phyloP scores from a whole-genome alignment of 768 basidiomycete genomes.

The Boletus fagicola region DNA sequence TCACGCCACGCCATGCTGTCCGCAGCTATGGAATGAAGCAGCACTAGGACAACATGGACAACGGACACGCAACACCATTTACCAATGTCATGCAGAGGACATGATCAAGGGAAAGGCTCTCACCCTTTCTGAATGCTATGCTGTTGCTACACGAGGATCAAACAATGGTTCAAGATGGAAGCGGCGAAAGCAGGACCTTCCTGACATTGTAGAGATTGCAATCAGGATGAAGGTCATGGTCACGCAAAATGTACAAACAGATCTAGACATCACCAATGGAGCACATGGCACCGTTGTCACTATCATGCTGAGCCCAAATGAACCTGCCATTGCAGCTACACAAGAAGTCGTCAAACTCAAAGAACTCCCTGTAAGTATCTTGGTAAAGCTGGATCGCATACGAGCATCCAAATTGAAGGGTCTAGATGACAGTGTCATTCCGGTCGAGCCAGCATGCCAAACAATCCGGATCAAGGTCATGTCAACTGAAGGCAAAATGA shows the following conservation, averaged over 20 bases:
- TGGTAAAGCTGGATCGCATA: background rate
- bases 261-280: conserved; percentile 42
- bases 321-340: background rate
- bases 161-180: background rate
- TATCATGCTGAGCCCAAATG: background rate
- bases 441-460: background rate
- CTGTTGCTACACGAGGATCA: background rate
- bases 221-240: conserved; percentile 43
- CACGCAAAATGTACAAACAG: conserved; percentile 39
- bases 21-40: background rate
- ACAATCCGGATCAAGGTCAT: background rate
- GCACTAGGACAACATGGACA: background rate
- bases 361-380: background rate
- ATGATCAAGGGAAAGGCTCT: background rate
- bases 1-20: background rate
- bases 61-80: background rate
- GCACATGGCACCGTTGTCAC: conserved; percentile 21
- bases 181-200: background rate
- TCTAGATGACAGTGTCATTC: background rate
- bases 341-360: background rate
- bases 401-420: background rate
- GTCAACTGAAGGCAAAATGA: background rate
- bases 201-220: conserved; percentile 20
- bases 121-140: background rate
- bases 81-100: background rate